Evolutionary conservation across 129 eudicot species (phyloP).

Genomic region (Daucus carota): DNA sequence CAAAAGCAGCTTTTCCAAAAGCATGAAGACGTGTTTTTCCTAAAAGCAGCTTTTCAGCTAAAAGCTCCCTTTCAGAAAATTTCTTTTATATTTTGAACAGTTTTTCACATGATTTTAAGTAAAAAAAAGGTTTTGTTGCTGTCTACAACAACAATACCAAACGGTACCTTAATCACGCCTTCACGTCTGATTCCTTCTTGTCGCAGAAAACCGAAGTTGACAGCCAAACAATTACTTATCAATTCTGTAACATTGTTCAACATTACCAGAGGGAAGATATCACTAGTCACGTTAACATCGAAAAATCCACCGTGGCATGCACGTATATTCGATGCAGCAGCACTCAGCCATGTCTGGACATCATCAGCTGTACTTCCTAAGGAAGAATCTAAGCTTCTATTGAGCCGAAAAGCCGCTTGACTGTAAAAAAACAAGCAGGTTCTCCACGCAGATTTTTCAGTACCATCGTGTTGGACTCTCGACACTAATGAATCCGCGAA

Average conservation of each 20-base stretch:
- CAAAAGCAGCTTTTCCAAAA: no score
- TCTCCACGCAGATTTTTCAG: not conserved
- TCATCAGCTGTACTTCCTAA: not conserved
- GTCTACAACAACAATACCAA: no score
- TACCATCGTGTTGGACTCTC: not conserved
- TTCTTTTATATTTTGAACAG: no score
- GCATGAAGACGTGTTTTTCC: no score
- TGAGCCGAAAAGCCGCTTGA: not conserved
- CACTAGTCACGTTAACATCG: not conserved
- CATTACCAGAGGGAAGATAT: not conserved
- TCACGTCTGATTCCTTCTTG: not conserved
- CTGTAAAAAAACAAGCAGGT: not conserved
- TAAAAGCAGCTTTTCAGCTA: no score
- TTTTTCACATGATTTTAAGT: no score
- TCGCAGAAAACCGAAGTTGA: not conserved
- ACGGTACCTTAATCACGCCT: not conserved
- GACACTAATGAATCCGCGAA: not conserved
- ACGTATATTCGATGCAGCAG: not conserved
- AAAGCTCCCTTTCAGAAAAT: no score
- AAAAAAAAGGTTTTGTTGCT: no score
- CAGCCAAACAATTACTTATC: constrained; percentile 3
- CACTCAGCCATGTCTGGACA: not conserved
- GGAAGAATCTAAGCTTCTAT: not conserved
- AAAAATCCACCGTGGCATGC: not conserved
- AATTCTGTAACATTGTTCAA: not conserved